Base-by-base conservation (phyloP, 495 filamentous ascomycete genomes). In the Penicillium steckii region DNA sequence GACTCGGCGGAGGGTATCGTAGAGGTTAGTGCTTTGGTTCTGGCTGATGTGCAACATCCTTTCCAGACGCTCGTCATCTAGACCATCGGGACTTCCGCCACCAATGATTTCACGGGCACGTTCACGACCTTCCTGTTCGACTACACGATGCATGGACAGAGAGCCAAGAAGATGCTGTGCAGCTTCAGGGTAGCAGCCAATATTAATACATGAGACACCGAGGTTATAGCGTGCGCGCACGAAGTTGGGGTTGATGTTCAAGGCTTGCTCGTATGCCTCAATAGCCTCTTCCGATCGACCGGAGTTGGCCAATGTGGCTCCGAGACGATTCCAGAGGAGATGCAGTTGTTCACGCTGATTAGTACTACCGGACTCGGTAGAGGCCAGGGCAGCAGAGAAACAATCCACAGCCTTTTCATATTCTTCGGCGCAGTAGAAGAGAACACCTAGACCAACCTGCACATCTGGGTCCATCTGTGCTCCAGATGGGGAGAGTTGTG, bases 341-440 rank as follows among this genome's bases (percentile, higher is more conserved):
- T 97, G 94, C 6, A 93, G 72, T 68, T 95, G 88, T 53, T 83
- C 80, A 47, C 78, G 76, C 52, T 86, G 81, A 74, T 95, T 96
- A 41, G 80, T 78, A 8, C 78, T 79, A 40, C 92, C 91, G 6
- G 83, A 80, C 68, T 96, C 90, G 3, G 89, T 87, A 35, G 81
- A 87, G 21, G 88, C 85, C 19, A 99, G 79, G 3, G 94, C 95
- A 2, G 93, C 82, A 22, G 84, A 85, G 81, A 99, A 99, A 74
- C 95, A 99, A 76, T 99, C 94, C 42, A 97, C 95, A 0, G 94
- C 95, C 70, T 99, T 99, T 59, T 91, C 90, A 78, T 96, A 97
- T 65, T 97, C 91, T 64, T 97, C 94, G 6, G 86, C 90, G 46
- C 92, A 93, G 77, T 99, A 99, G 80, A 97, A 97, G 27, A 99